phyloP scores from a whole-genome alignment of 331 rosid genomes.

The Cydonia oblonga region DNA sequence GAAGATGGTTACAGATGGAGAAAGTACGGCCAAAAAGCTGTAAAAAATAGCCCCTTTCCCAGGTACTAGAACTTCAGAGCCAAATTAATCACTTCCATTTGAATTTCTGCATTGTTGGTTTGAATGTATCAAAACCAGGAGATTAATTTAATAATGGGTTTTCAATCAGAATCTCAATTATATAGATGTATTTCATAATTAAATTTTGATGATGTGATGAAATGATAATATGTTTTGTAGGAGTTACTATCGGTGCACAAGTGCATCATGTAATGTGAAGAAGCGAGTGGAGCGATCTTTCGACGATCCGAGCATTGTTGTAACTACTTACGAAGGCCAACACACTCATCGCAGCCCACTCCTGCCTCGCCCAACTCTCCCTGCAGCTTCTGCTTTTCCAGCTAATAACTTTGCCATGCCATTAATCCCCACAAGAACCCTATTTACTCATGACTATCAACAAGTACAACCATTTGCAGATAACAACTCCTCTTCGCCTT shows the following conservation, averaged over 20 bases:
- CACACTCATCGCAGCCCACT: constrained; percentile 78
- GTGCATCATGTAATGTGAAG: constrained; percentile 77
- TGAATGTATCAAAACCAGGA: background rate
- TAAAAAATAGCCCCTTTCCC: constrained; percentile 92
- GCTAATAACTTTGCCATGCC: background rate
- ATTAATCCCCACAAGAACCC: constrained; percentile 21
- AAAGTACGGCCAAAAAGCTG: constrained; percentile 99
- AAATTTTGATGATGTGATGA: background rate
- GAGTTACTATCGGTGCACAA: constrained; percentile 98
- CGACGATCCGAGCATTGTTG: constrained; percentile 64
- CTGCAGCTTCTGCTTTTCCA: constrained; percentile 4
- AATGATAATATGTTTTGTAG: constrained; percentile 17
- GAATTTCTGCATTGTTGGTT: background rate
- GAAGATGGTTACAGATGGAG: constrained; percentile 99
- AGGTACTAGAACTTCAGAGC: constrained; percentile 34
- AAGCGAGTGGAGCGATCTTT: constrained; percentile 85
- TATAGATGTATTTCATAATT: background rate
- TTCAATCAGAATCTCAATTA: background rate
- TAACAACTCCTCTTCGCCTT: background rate
- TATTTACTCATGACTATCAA: constrained; percentile 13
- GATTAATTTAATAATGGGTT: background rate
- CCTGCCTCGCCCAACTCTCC: constrained; percentile 36
- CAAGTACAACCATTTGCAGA: constrained; percentile 12
- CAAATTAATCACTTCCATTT: background rate
- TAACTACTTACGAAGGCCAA: constrained; percentile 97